These are phyloP conservation scores for Eruca vesicaria DNA, from an alignment of 441 rosid species.

Conservation along the genomic window DNA sequence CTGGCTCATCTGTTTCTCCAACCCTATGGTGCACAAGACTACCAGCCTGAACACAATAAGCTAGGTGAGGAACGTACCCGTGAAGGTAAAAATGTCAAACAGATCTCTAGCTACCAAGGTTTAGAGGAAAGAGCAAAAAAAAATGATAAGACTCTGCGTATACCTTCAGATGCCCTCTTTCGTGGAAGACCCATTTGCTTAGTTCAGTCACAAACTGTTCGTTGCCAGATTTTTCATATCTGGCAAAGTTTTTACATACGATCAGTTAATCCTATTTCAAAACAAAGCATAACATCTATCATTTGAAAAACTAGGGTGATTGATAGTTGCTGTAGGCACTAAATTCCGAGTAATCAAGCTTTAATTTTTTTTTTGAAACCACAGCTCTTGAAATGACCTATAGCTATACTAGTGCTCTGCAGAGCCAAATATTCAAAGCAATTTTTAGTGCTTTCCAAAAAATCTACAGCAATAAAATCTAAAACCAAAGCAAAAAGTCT, in stretches of 20 bases:
- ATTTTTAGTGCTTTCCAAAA: too few species aligned
- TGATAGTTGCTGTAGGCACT: too few species aligned
- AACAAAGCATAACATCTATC: background rate
- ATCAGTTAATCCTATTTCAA: slow-evolving; percentile 17
- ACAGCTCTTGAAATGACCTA: too few species aligned
- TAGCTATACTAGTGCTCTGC: too few species aligned
- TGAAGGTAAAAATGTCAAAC: slow-evolving; percentile 1
- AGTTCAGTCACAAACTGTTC: slow-evolving; percentile 82
- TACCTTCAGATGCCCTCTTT: slow-evolving; percentile 91
- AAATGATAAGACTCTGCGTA: slow-evolving; percentile 18
- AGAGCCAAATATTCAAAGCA: too few species aligned
- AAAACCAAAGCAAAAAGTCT: too few species aligned
- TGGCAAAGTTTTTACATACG: slow-evolving; percentile 33
- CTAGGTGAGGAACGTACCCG: slow-evolving; percentile 9
- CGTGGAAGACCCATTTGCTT: slow-evolving; percentile 90
- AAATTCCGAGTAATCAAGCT: too few species aligned
- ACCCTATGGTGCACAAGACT: slow-evolving; percentile 53
- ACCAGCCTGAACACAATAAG: slow-evolving; percentile 46
- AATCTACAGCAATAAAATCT: too few species aligned
- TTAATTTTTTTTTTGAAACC: too few species aligned
- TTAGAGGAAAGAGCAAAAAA: background rate
- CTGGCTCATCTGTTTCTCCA: slow-evolving; percentile 63
- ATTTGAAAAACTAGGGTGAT: background rate
- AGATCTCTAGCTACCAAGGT: slow-evolving; percentile 3
- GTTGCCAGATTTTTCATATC: slow-evolving; percentile 75